These are phyloP conservation scores for Candida ortonii DNA, from an alignment of 805 yeast species.

Conservation along the genomic window DNA sequence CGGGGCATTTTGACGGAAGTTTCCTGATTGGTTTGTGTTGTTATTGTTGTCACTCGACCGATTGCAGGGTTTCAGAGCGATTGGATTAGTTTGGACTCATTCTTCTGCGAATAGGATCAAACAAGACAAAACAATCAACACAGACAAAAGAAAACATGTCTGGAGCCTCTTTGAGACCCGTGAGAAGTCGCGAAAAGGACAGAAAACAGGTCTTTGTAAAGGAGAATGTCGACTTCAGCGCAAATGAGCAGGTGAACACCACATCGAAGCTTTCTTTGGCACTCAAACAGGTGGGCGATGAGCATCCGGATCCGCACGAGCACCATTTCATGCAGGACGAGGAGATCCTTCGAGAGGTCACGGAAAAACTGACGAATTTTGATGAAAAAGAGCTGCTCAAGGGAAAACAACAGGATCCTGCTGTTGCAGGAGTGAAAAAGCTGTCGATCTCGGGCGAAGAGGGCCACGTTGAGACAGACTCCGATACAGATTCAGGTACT, in stretches of 20 bases:
- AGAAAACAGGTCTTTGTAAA: constrained; percentile 3
- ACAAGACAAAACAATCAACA: too few species aligned
- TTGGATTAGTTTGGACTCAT: too few species aligned
- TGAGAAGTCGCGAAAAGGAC: too few species aligned
- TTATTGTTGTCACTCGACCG: too few species aligned
- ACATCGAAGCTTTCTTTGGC: constrained; percentile 32
- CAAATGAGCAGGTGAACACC: constrained; percentile 7
- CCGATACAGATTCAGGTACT: constrained; percentile 24
- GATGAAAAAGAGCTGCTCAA: constrained; percentile 21
- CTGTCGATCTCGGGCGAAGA: constrained; percentile 14
- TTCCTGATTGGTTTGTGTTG: too few species aligned
- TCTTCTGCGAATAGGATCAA: not conserved
- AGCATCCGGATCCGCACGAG: constrained; percentile 22
- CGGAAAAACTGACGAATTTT: constrained; percentile 24
- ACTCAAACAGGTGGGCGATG: constrained; percentile 23
- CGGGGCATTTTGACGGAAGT: too few species aligned
- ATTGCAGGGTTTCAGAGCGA: too few species aligned
- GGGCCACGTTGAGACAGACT: constrained; percentile 35
- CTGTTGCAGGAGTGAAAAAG: constrained; percentile 8
- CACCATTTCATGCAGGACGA: constrained; percentile 27
- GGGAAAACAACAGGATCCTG: constrained; percentile 9
- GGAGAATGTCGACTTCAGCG: constrained; percentile 6
- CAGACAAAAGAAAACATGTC: too few species aligned
- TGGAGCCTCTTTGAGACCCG: too few species aligned
- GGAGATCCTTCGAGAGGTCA: constrained; percentile 27